Evolutionary conservation across 2,329 filamentous ascomycete genomes (phyloP).

Genomic region (Verticillium isaacii): DNA sequence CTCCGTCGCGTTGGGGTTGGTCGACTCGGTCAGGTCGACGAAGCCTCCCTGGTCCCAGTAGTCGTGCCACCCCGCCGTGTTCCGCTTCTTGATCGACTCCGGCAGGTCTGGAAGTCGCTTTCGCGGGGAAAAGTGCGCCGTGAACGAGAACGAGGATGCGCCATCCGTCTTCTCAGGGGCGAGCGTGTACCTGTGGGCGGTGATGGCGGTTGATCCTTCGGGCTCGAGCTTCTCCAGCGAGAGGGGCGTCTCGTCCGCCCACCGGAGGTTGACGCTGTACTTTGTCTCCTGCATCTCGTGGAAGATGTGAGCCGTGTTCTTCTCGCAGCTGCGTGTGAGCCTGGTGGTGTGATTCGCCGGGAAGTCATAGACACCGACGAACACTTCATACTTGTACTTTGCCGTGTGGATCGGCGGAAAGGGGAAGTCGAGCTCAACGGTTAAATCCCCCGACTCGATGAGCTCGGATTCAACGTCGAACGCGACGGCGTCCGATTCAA

Average conservation of each 20-base stretch:
- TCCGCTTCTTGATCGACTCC: slow-evolving; percentile 16
- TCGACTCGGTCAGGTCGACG: slow-evolving; percentile 31
- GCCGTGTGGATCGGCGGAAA: slow-evolving; percentile 33
- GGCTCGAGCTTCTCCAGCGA: slow-evolving; percentile 11
- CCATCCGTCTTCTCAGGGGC: slow-evolving; percentile 7
- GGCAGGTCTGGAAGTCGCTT: slow-evolving; percentile 19
- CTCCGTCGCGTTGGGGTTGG: slow-evolving; percentile 30
- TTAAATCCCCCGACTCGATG: slow-evolving; percentile 23
- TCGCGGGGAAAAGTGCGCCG: slow-evolving; percentile 26
- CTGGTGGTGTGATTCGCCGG: slow-evolving; percentile 31
- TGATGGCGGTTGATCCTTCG: slow-evolving; percentile 14
- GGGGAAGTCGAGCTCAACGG: slow-evolving; percentile 36
- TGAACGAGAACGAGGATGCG: slow-evolving; percentile 19
- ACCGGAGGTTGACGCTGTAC: slow-evolving; percentile 34
- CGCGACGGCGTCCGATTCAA: slow-evolving; percentile 30
- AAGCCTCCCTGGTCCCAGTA: slow-evolving; percentile 37
- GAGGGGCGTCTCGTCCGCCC: slow-evolving; percentile 18
- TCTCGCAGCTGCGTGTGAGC: slow-evolving; percentile 10
- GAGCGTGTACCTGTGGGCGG: slow-evolving; percentile 28
- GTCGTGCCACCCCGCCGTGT: slow-evolving; percentile 21
- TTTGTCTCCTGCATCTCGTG: slow-evolving; percentile 29
- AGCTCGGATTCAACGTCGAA: slow-evolving; percentile 31
- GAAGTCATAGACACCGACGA: slow-evolving; percentile 34
- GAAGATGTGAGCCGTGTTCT: slow-evolving; percentile 23
- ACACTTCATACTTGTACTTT: slow-evolving; percentile 39